A percentile compares a stretch with the other conserved stretches of the same genome.
These are phyloP conservation scores for Forsythia suspensa DNA, from an alignment of 257 asterid genomes.

Conservation along the genomic window DNA sequence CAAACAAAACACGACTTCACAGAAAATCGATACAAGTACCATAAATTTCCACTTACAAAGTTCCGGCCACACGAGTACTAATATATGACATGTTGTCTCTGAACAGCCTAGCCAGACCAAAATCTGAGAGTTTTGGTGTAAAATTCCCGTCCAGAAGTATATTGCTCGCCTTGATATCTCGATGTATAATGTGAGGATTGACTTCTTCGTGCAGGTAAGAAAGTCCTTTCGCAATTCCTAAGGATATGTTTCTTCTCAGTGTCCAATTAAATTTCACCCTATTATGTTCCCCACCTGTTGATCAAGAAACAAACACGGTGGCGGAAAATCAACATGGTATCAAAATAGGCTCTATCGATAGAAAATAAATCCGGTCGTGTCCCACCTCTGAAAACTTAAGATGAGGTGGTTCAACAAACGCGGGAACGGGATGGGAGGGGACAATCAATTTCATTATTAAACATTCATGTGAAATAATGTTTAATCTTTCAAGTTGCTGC, in stretches of 20 bases:
- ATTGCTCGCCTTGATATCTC: conserved; percentile 75
- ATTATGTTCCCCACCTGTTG: conserved; percentile 50
- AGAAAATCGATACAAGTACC: not conserved
- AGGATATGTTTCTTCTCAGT: conserved; percentile 41
- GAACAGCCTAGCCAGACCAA: conserved; percentile 71
- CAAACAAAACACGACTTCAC: not conserved
- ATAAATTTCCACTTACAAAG: conserved; percentile 51
- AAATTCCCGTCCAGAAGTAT: conserved; percentile 65
- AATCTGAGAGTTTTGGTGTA: conserved; percentile 72
- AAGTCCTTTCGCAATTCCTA: conserved; percentile 70
- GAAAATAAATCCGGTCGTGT: not conserved
- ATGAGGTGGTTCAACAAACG: not conserved
- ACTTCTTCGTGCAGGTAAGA: conserved; percentile 70
- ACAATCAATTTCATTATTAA: no score
- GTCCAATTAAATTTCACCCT: conserved; percentile 59
- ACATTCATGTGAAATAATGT: not conserved
- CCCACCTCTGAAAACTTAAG: not conserved
- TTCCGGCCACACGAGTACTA: conserved; percentile 88
- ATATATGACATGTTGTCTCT: conserved; percentile 58
- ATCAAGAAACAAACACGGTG: conserved; percentile 3
- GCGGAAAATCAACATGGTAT: not conserved
- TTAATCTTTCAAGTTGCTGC: not conserved
- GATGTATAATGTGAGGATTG: conserved; percentile 66
- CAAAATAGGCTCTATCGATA: not conserved
- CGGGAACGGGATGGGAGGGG: no score